Conservation (phyloP, 441 rosid genomes). For the Corymbia calophylla region DNA sequence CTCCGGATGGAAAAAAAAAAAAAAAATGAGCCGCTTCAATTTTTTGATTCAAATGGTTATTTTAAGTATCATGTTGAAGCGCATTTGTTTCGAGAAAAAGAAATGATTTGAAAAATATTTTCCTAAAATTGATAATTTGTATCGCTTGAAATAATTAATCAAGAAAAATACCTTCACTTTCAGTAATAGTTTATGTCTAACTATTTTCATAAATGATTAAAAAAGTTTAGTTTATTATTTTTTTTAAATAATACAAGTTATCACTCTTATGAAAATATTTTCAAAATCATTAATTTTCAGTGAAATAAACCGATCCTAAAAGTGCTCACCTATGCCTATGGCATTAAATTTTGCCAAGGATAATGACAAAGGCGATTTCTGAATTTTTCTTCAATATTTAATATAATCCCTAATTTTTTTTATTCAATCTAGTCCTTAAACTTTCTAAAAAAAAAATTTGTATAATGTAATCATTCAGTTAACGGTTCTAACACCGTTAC, state of each 20-base stretch:
- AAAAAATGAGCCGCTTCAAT: neutral
- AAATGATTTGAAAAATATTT: accelerated
- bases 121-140: neutral
- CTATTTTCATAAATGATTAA: neutral
- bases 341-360: neutral
- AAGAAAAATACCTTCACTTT: too few relatives aligned
- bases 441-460: neutral
- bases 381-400: neutral
- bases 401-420: accelerated
- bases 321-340: neutral
- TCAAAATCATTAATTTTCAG: neutral
- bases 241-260: accelerated
- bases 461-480: neutral
- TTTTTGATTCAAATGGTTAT: neutral
- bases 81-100: too few relatives aligned
- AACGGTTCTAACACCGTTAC: neutral
- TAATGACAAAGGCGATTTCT: accelerated
- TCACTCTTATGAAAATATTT: neutral
- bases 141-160: too few relatives aligned
- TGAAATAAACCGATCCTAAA: too few relatives aligned
- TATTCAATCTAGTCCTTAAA: neutral
- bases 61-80: neutral
- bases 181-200: too few relatives aligned
- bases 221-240: too few relatives aligned
- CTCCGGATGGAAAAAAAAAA: neutral